A percentile compares a stretch with the other conserved stretches of the same genome.
Conservation (phyloP, 495 filamentous ascomycete genomes). For the Penicillium ochrochloron region DNA sequence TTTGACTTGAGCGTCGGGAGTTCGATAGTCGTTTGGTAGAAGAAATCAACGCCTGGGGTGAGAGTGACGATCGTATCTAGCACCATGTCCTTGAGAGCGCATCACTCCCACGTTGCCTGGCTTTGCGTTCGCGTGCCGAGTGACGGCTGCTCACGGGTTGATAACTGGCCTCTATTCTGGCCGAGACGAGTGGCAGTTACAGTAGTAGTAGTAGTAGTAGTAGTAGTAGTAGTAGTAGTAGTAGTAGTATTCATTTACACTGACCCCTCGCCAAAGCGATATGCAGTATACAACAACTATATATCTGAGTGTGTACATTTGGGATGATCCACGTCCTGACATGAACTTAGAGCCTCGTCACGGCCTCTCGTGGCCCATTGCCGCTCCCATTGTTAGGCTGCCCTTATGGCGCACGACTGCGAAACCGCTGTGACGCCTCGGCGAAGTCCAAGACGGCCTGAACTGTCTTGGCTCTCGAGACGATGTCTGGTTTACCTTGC, state of each 20-base stretch:
- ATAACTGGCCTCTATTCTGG: too few species aligned
- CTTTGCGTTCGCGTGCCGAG: too few species aligned
- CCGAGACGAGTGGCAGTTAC: too few species aligned
- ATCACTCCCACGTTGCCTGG: too few species aligned
- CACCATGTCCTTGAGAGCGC: too few species aligned
- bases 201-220: too few species aligned
- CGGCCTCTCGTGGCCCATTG: not conserved
- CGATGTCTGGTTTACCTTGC: not conserved
- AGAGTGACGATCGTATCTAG: too few species aligned
- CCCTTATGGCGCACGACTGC: not conserved
- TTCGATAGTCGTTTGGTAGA: too few species aligned
- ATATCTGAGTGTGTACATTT: not conserved
- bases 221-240: not conserved
- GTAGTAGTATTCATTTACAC: not conserved
- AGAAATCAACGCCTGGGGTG: too few species aligned
- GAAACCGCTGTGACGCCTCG: not conserved
- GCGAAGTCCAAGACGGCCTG: not conserved
- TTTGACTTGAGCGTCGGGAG: too few species aligned
- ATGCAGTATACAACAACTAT: constrained; percentile 1
- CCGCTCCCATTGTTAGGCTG: constrained; percentile 1
- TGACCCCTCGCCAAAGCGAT: not conserved
- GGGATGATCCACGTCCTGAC: not conserved
- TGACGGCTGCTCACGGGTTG: too few species aligned
- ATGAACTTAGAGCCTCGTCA: not conserved
- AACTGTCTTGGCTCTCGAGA: not conserved